Percentiles rank a stretch among this genome's conserved stretches.
These are phyloP conservation scores for Fraxinus greggii DNA, from an alignment of 305 asterid genomes.

Conservation along the genomic window DNA sequence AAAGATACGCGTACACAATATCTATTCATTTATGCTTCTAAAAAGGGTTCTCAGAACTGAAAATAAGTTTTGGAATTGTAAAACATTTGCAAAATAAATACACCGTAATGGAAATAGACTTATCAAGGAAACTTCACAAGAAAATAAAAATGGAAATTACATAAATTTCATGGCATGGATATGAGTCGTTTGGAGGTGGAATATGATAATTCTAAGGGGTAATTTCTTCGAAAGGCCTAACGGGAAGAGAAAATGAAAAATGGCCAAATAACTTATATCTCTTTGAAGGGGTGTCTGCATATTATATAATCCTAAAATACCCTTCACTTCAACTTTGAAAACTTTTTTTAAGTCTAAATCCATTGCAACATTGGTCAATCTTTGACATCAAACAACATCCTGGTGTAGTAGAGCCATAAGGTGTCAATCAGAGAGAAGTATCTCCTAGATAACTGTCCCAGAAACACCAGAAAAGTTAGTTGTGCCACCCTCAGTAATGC, in stretches of 20 bases:
- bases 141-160: neutral
- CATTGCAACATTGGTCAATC: neutral
- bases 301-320: neutral
- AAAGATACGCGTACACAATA: neutral
- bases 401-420: neutral
- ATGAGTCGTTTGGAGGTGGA: neutral
- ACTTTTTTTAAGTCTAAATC: neutral
- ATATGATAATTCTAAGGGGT: neutral
- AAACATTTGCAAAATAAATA: neutral
- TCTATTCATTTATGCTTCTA: slow-evolving; percentile 11
- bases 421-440: neutral
- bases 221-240: neutral
- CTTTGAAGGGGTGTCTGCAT: neutral
- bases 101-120: neutral
- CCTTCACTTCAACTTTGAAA: neutral
- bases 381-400: neutral
- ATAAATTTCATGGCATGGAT: neutral
- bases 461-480: neutral
- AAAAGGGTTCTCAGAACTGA: neutral
- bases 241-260: neutral
- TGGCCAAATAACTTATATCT: neutral
- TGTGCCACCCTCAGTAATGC: neutral
- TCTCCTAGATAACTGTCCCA: neutral
- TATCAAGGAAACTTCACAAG: neutral
- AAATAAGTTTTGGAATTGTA: neutral